Evolutionary conservation across 768 basidiomycete genomes (phyloP).

Genomic region (Rhizopogon salebrosus): DNA sequence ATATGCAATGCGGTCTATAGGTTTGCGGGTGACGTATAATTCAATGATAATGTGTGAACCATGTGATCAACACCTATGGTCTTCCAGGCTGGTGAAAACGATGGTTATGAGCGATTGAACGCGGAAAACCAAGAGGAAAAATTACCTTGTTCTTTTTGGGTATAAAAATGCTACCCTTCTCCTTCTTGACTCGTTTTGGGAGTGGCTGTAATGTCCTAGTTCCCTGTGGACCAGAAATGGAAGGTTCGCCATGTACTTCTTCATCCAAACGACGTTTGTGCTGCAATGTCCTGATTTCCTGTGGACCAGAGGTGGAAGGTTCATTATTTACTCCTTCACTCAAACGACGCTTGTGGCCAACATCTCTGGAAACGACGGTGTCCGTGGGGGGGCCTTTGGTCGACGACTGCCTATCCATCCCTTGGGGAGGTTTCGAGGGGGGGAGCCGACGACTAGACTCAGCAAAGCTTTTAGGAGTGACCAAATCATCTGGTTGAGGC

Average conservation of each 20-base stretch:
- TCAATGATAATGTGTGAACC: background rate
- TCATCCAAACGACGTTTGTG: conserved; percentile 17
- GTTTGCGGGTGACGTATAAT: background rate
- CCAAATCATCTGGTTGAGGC: conserved; percentile 28
- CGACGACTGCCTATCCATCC: background rate
- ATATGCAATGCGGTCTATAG: conserved; percentile 2
- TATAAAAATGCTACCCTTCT: conserved; percentile 49
- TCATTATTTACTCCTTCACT: conserved; percentile 7
- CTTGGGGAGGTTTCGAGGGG: conserved; percentile 1
- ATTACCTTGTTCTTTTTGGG: conserved; percentile 44
- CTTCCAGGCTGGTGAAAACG: background rate
- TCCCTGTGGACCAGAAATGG: conserved; percentile 13
- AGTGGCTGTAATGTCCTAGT: conserved; percentile 23
- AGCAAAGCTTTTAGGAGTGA: conserved; percentile 33
- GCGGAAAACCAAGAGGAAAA: background rate
- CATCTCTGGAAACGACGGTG: background rate
- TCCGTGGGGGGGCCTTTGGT: conserved; percentile 7
- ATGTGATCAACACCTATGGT: background rate
- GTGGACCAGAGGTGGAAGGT: conserved; percentile 8
- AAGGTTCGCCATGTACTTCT: conserved; percentile 7
- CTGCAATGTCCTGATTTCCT: no score
- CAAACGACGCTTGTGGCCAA: conserved; percentile 17
- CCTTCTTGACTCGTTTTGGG: conserved; percentile 28
- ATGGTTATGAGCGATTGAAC: background rate
- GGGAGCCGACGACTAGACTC: conserved; percentile 19